Conservation (phyloP, 2,329 filamentous ascomycete species). For the Botrytis paeoniae region DNA sequence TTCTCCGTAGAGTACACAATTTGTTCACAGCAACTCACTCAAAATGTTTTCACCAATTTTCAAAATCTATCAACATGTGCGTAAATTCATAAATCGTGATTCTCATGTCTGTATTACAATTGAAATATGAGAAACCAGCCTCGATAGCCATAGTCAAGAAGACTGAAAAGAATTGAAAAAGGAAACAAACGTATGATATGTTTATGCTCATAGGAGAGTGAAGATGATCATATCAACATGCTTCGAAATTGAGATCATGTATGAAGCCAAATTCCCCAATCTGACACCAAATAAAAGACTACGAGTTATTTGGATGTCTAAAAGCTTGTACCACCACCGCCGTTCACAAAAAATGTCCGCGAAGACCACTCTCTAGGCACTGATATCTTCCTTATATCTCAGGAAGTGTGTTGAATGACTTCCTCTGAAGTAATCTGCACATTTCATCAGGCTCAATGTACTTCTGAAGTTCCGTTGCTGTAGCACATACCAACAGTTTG, state of each 20-base stretch:
- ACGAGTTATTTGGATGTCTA: not conserved
- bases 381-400: not conserved
- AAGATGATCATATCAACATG: not conserved
- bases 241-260: not conserved
- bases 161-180: not conserved
- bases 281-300: not conserved
- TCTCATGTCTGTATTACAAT: constrained; percentile 17
- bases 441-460: constrained; percentile 3
- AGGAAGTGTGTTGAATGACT: not conserved
- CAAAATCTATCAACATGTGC: not conserved
- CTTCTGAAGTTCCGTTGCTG: not conserved
- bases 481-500: constrained; percentile 12
- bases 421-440: not conserved
- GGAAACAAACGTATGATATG: not conserved
- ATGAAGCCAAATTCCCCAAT: not conserved
- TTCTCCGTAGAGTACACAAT: not conserved
- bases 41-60: not conserved
- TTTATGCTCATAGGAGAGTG: not conserved
- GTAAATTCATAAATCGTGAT: constrained; percentile 11
- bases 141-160: not conserved
- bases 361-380: not conserved
- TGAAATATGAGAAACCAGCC: not conserved
- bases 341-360: not conserved
- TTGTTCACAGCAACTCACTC: not conserved
- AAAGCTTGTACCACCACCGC: not conserved